Evolutionary conservation across 768 basidiomycete species (phyloP), one percentile per base, ranked within the genome.

Genomic region (Hygrocybe punicea): DNA sequence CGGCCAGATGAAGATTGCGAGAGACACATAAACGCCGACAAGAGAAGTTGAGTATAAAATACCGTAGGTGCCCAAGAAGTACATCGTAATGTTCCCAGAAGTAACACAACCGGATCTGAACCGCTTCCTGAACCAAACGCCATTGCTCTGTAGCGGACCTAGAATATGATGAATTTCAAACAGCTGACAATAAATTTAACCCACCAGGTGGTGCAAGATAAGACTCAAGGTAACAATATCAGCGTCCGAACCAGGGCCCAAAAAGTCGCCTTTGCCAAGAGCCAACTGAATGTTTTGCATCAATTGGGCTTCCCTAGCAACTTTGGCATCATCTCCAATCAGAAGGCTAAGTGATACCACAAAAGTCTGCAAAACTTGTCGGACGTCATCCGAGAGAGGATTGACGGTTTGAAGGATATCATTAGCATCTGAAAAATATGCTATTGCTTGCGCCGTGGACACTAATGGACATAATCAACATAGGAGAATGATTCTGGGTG

Each of bases 301-400:
- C 69, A 87, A 78, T 57, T 89, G 86, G 14, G 85, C 82, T 69
- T 90, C 87, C 56, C 82, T 76, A n/a, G 84, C 79, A 47, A 77
- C 80, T 66, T 86, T 88, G 23, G 81, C 82, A 56, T 89, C 87
- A 61, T 89, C 87, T 37, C 84, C 85, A 33, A 87, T 76, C 29
- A 84, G 62, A 58, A 86, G 74, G 55, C 81, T 81, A 44, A 90
- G 68, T 4, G 83, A 81, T 36, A 88, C 64, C 3, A 76, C 74
- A 62, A 86, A 85, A 10, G 74, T 73, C 60, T 89, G 86, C 23
- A 90, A 66, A 29, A 80, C 78, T 57, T 81, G 81, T 57, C 83
- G 77, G 48, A 84, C 73, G 42, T 78, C 76, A 9, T 73, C 69
- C n/a, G 78, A 68, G 52, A 89, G 74, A 8, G 29, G 29, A n/a